Evolutionary conservation across 805 yeast species (phyloP).

Genomic region (Ogataea zsoltii): DNA sequence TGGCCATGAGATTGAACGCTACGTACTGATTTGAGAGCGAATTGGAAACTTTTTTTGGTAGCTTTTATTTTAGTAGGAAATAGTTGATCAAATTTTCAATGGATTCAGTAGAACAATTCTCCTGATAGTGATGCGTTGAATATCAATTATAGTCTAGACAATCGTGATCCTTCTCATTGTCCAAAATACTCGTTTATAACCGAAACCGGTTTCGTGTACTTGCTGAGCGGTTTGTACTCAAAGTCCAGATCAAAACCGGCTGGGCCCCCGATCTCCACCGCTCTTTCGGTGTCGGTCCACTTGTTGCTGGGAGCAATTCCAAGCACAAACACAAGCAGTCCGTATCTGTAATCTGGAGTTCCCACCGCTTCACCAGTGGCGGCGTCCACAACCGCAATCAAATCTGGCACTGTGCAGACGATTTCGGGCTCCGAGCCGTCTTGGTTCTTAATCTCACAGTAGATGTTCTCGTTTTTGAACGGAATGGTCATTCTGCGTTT

Average conservation of each 20-base stretch:
- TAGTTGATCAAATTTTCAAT: too few species aligned
- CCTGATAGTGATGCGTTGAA: too few species aligned
- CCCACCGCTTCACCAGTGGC: conserved; percentile 49
- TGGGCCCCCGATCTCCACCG: conserved; percentile 44
- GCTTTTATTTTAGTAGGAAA: too few species aligned
- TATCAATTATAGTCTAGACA: too few species aligned
- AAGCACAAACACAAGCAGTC: conserved; percentile 44
- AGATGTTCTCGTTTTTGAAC: conserved; percentile 49
- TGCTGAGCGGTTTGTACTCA: conserved; percentile 39
- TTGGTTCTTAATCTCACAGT: conserved; percentile 29
- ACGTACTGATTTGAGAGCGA: conserved; percentile 20
- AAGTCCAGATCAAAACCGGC: conserved; percentile 37
- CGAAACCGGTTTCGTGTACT: conserved; percentile 36
- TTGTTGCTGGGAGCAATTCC: conserved; percentile 39
- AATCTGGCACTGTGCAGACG: conserved; percentile 48
- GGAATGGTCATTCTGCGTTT: conserved; percentile 37
- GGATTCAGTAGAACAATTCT: too few species aligned
- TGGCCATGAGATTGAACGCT: conserved; percentile 23
- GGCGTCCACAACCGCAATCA: conserved; percentile 43
- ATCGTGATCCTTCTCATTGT: too few species aligned
- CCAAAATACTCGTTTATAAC: conserved; percentile 45
- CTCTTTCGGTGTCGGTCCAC: conserved; percentile 40
- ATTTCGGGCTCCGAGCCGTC: conserved; percentile 27
- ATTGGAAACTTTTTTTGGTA: too few species aligned
- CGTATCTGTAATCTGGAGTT: conserved; percentile 49